Conservation (phyloP, 495 filamentous ascomycete species). For the Xylaria scruposa region DNA sequence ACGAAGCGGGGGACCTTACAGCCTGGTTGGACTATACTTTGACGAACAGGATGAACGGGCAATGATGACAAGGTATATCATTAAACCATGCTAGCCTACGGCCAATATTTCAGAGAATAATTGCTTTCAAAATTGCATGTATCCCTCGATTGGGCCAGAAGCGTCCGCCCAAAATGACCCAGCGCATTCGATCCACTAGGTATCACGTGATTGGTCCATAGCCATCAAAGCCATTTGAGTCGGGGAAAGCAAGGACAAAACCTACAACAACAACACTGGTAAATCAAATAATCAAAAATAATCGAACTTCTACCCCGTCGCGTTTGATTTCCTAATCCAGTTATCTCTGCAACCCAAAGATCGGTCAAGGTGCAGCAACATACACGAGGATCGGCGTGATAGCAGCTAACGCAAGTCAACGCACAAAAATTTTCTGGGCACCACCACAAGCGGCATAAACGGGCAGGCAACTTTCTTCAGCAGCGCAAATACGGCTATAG, state of each 20-base stretch:
- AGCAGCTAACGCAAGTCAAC: not conserved
- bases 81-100: not conserved
- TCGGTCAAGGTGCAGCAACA: not conserved
- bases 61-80: not conserved
- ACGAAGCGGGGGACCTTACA: conserved; percentile 64
- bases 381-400: not conserved
- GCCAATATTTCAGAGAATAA: not conserved
- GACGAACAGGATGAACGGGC: conserved; percentile 32
- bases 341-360: not conserved
- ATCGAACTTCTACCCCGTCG: not conserved
- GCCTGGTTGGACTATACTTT: conserved; percentile 64
- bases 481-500: conserved; percentile 12
- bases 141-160: not conserved
- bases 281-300: conserved; percentile 10
- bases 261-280: not conserved
- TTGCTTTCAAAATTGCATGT: not conserved
- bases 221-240: not conserved
- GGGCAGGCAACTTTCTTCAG: not conserved
- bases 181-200: not conserved
- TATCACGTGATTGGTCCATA: conserved; percentile 26
- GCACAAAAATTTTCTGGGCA: conserved; percentile 32
- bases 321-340: not conserved
- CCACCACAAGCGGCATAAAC: not conserved
- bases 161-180: not conserved
- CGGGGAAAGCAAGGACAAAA: not conserved